These are phyloP conservation scores for Orychophragmus violaceus DNA, from an alignment of 345 rosid species.

Conservation along the genomic window DNA sequence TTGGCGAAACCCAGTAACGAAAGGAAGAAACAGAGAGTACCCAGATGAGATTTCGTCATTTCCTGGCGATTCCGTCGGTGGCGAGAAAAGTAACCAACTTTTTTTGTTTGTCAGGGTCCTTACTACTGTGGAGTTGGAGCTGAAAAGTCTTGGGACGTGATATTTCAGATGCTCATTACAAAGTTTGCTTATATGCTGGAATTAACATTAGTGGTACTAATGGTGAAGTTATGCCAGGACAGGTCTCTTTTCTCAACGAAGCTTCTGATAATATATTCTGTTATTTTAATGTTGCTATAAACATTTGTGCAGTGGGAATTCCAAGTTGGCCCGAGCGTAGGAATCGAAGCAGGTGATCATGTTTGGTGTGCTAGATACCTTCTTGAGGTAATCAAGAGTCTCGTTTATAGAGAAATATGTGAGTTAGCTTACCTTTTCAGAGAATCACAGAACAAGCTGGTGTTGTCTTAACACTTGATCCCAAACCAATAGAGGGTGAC, in stretches of 20 bases:
- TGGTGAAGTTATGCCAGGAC: slow-evolving; percentile 99
- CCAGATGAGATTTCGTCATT: slow-evolving; percentile 30
- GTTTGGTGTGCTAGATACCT: slow-evolving; percentile 96
- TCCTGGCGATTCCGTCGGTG: no score
- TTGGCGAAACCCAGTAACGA: background rate
- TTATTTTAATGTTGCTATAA: background rate
- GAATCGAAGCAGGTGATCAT: slow-evolving; percentile 89
- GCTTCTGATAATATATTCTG: background rate
- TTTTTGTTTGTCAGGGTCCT: slow-evolving; percentile 63
- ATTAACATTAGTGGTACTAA: slow-evolving; percentile 90
- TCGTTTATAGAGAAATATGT: background rate
- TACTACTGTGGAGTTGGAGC: no score
- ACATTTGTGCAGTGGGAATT: slow-evolving; percentile 72
- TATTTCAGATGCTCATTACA: slow-evolving; percentile 97
- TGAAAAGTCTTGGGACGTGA: slow-evolving; percentile 91
- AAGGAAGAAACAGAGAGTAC: slow-evolving; percentile 24
- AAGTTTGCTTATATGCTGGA: slow-evolving; percentile 93
- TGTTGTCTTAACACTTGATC: slow-evolving; percentile 82
- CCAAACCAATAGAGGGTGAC: slow-evolving; percentile 91
- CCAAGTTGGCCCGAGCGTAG: slow-evolving; percentile 96
- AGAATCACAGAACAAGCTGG: slow-evolving; percentile 97
- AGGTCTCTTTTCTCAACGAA: slow-evolving; percentile 38
- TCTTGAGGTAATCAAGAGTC: slow-evolving; percentile 58
- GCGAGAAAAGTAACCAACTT: background rate
- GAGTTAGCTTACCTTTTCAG: slow-evolving; percentile 35